These are phyloP conservation scores for Rhodofomes roseus DNA, from an alignment of 1,284 basidiomycete species.

Conservation along the genomic window DNA sequence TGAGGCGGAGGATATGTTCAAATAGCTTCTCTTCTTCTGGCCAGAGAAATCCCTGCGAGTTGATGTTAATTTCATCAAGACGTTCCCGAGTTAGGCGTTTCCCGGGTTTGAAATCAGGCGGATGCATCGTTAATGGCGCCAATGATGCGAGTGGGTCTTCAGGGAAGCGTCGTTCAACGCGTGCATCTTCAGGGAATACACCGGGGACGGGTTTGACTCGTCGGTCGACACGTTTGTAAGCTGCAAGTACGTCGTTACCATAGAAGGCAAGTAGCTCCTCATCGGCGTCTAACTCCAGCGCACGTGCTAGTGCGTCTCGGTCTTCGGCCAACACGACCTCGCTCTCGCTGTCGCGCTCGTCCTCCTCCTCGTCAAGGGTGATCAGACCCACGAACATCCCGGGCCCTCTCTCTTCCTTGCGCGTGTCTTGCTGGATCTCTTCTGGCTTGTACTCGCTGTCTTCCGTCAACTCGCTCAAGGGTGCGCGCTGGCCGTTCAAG, in stretches of 20 bases:
- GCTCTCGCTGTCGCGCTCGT: too few relatives aligned
- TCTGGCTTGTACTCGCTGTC: too few relatives aligned
- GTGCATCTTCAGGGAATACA: slow-evolving; percentile 19
- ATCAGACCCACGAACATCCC: too few relatives aligned
- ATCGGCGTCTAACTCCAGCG: not conserved
- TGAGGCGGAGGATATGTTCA: slow-evolving; percentile 24
- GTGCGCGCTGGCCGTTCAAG: too few relatives aligned
- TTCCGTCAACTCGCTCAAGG: too few relatives aligned
- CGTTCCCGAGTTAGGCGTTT: slow-evolving; percentile 16
- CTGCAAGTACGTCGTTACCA: not conserved
- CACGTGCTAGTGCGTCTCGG: too few relatives aligned
- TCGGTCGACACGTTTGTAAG: slow-evolving; percentile 21
- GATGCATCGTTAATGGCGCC: slow-evolving; percentile 9
- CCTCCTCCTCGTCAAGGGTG: too few relatives aligned
- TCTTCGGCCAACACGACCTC: too few relatives aligned
- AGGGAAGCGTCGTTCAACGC: slow-evolving; percentile 13
- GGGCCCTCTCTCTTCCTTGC: too few relatives aligned
- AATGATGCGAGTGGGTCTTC: slow-evolving; percentile 15
- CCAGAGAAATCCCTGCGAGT: slow-evolving; percentile 23
- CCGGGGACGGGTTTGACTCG: slow-evolving; percentile 24
- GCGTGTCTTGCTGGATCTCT: too few relatives aligned
- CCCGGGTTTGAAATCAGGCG: slow-evolving; percentile 16
- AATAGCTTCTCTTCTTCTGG: slow-evolving; percentile 31
- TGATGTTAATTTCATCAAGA: slow-evolving; percentile 19
- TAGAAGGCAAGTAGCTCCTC: not conserved